A percentile compares a stretch with the other conserved stretches of the same genome.
Conservation (phyloP, 345 rosid genomes). For the Schrenkiella parvula region DNA sequence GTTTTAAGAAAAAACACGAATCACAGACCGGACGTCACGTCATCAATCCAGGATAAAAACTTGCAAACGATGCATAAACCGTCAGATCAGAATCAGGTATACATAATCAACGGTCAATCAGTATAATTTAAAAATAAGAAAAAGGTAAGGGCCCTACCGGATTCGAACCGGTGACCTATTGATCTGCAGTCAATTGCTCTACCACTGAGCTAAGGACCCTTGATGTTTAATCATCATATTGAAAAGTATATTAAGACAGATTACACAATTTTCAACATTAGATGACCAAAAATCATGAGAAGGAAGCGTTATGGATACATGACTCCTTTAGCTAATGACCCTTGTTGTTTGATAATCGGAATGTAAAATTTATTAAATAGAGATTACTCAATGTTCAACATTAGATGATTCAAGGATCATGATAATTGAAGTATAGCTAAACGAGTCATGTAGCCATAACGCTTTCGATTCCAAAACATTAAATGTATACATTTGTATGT, state of each 20-base stretch:
- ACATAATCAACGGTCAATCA: not conserved
- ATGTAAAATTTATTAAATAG: too few relatives aligned
- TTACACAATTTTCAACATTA: not conserved
- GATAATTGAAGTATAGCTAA: too few relatives aligned
- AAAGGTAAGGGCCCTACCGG: conserved; percentile 39
- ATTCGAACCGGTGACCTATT: conserved; percentile 58
- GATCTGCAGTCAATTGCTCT: conserved; percentile 76
- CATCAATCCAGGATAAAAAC: not conserved
- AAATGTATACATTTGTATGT: not conserved
- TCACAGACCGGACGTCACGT: not conserved
- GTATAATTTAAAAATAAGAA: not conserved
- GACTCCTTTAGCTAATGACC: conserved; percentile 76
- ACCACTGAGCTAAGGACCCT: conserved; percentile 76
- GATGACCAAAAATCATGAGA: too few relatives aligned
- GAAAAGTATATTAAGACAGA: too few relatives aligned
- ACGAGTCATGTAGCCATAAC: not conserved
- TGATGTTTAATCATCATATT: not conserved
- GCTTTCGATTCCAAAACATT: not conserved
- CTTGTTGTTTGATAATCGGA: not conserved
- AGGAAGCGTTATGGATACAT: too few relatives aligned
- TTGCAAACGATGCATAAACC: not conserved
- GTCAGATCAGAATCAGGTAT: not conserved
- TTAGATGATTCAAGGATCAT: too few relatives aligned
- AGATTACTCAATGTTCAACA: not conserved
- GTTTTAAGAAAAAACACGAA: not conserved